These are phyloP conservation scores for Apiospora hydei DNA, from an alignment of 2,329 filamentous ascomycete species.

Conservation along the genomic window DNA sequence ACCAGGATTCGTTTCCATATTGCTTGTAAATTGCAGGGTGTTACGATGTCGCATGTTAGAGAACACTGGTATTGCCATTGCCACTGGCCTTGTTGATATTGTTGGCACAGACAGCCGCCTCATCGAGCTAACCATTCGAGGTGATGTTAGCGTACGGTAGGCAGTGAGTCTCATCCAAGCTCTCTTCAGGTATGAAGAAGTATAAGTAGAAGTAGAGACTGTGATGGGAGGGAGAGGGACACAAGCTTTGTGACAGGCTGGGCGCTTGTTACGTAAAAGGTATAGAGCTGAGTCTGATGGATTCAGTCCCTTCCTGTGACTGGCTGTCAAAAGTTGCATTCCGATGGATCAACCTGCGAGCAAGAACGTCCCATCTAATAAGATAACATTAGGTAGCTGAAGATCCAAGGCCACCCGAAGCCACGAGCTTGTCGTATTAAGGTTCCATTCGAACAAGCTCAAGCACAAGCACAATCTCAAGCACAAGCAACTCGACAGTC, in stretches of 20 bases:
- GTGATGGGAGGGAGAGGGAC: not conserved
- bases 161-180: not conserved
- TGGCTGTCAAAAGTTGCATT: not conserved
- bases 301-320: not conserved
- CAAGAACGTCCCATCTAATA: not conserved
- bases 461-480: not conserved
- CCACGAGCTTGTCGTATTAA: not conserved
- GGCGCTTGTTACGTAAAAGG: not conserved
- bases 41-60: not conserved
- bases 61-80: not conserved
- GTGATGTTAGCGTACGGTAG: not conserved
- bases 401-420: not conserved
- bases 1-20: not conserved
- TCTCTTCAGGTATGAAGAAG: no score
- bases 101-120: not conserved
- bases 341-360: not conserved
- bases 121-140: not conserved
- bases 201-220: not conserved
- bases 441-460: not conserved
- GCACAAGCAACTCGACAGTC: not conserved
- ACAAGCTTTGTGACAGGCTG: slow-evolving; percentile 2
- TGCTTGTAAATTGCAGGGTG: slow-evolving; percentile 4
- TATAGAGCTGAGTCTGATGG: not conserved
- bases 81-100: not conserved
- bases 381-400: not conserved